These are phyloP conservation scores for Boechera stricta DNA, from an alignment of 345 rosid species.

Conservation along the genomic window DNA sequence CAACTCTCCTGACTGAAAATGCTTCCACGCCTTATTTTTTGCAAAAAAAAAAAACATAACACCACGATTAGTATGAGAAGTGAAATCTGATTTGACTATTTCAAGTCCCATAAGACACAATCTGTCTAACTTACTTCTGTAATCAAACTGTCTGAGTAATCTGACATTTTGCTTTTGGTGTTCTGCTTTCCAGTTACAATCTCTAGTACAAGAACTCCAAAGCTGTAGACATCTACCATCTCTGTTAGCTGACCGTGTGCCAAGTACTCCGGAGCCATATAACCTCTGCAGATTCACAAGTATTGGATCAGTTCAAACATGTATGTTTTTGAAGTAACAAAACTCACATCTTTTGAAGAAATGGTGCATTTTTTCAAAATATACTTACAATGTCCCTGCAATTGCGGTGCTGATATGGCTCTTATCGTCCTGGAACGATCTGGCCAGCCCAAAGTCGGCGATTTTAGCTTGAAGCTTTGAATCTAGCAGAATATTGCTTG, in stretches of 20 bases:
- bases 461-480: conserved; percentile 83
- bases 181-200: conserved; percentile 81
- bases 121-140: conserved; percentile 61
- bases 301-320: neutral
- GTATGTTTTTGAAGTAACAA: neutral
- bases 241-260: conserved; percentile 94
- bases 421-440: conserved; percentile 89
- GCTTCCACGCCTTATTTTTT: conserved; percentile 68
- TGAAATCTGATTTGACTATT: neutral
- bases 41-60: conserved; percentile 20
- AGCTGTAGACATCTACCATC: conserved; percentile 89
- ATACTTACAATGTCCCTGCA: conserved; percentile 90
- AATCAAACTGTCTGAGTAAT: conserved; percentile 82
- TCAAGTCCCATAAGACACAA: neutral
- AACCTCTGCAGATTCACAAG: conserved; percentile 62
- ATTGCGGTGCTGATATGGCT: conserved; percentile 98
- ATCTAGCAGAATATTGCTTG: conserved; percentile 87
- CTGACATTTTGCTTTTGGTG: conserved; percentile 70
- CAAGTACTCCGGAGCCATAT: conserved; percentile 96
- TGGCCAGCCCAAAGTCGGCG: conserved; percentile 93
- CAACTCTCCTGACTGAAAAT: conserved; percentile 66
- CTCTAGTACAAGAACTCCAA: conserved; percentile 85
- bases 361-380: neutral
- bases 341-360: neutral
- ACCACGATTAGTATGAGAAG: conserved; percentile 29